Evolutionary conservation across 225 moss, liverwort and hornwort genomes (phyloP).

Genomic region (Asterella californica): DNA sequence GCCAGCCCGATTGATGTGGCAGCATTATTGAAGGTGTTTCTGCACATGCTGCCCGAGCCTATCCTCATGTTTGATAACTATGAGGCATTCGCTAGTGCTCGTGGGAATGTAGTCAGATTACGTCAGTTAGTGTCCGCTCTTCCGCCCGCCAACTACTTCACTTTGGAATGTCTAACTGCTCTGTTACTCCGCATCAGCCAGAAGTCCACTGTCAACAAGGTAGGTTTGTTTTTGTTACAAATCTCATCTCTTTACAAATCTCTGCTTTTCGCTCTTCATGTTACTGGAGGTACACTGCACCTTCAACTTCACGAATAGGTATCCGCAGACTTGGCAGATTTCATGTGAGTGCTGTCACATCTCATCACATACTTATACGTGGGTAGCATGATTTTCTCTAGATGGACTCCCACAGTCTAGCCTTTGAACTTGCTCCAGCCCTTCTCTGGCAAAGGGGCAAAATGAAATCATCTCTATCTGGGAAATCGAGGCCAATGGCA

Average conservation of each 20-base stretch:
- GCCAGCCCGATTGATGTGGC: conserved; percentile 66
- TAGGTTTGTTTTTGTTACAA: neutral
- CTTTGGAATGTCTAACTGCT: conserved; percentile 58
- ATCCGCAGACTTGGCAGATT: neutral
- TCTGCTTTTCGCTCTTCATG: neutral
- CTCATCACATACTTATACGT: neutral
- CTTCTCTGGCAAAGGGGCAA: conserved; percentile 57
- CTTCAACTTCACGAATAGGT: neutral
- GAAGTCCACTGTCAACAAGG: conserved; percentile 68
- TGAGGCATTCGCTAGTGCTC: conserved; percentile 51
- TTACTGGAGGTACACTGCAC: neutral
- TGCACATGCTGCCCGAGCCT: conserved; percentile 64
- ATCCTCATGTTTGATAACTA: conserved; percentile 60
- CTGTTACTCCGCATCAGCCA: conserved; percentile 64
- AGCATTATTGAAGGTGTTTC: conserved; percentile 55
- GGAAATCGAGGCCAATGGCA: conserved; percentile 40
- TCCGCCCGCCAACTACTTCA: conserved; percentile 54
- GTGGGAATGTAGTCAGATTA: conserved; percentile 49
- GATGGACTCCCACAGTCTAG: conserved; percentile 75
- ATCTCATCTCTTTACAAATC: neutral
- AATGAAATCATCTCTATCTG: conserved; percentile 36
- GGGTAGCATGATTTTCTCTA: conserved; percentile 15
- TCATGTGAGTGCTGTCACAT: neutral
- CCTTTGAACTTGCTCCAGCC: conserved; percentile 58
- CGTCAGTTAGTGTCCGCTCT: conserved; percentile 50